Evolutionary conservation across 495 filamentous ascomycete species (phyloP), one percentile per base, ranked within the genome.

Genomic region (Aspergillus coremiiformis): DNA sequence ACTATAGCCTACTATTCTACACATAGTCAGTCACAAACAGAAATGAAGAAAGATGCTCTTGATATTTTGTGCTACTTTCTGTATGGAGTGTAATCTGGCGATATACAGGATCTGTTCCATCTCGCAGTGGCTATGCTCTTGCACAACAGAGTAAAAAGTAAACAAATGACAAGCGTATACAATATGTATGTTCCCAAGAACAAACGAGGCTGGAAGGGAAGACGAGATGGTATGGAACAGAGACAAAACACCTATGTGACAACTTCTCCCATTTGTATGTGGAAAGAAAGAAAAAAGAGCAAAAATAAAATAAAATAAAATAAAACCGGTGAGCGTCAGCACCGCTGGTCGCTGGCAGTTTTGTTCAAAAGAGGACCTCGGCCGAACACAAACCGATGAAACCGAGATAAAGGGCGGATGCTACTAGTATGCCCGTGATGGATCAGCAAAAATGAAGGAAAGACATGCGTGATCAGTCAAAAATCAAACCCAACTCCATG

Each of bases 401-500:
- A 56, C 53, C 51, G 54, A 60, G 46, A 54, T 33, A 39, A 39
- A 39, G 24, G n/a, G 15, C 17, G 14, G 17, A 47, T 41, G 17
- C 17, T 20, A 41, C 5, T 2, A n/a, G n/a, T n/a, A n/a, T 17
- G 37, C 24, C 50, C 21, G 43, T 24, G 21, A 44, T 22, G 22
- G 15, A 33, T 29, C 20, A 30, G 33, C 32, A 20, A 14, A 39
- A 44, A 47, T 59, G 42, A 57, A 55, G 29, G 44, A 61, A 57
- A 49, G 44, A 53, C 33, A 53, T 49, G 32, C 47, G 52, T 53
- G 47, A 54, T 52, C 58, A 52, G 51, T 32, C 51, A 54, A 54
- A 50, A 49, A 44, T 43, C 46, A 49, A 43, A 48, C 51, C 56
- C 56, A 58, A 59, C 56, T 56, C 56, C 56, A 47, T 49, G 39